Evolutionary conservation across 805 yeast species (phyloP).

Genomic region (Starmerella davenportii): DNA sequence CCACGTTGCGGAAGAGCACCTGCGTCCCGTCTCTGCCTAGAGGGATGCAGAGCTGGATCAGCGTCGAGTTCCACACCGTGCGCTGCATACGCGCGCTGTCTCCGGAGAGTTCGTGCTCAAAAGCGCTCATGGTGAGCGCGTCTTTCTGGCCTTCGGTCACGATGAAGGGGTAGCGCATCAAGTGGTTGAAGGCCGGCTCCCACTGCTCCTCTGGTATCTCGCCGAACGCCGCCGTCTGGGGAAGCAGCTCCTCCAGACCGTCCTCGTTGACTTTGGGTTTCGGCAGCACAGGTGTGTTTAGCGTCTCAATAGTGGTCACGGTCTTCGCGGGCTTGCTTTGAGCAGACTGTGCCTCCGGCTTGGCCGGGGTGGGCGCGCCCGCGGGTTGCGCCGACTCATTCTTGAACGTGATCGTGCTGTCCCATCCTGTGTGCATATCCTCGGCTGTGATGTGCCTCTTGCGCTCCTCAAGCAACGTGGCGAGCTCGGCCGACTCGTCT

Average conservation of each 20-base stretch:
- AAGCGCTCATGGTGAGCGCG: slow-evolving; percentile 80
- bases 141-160: slow-evolving; percentile 76
- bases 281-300: slow-evolving; percentile 17
- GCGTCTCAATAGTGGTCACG: slow-evolving; percentile 21
- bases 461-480: slow-evolving; percentile 51
- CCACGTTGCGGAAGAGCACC: slow-evolving; percentile 48
- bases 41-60: slow-evolving; percentile 49
- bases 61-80: slow-evolving; percentile 61
- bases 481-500: slow-evolving; percentile 47
- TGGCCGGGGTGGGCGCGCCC: slow-evolving; percentile 14
- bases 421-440: slow-evolving; percentile 83
- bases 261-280: slow-evolving; percentile 15
- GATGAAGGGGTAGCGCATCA: slow-evolving; percentile 42
- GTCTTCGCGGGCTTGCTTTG: slow-evolving; percentile 10
- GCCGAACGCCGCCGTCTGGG: slow-evolving; percentile 51
- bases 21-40: slow-evolving; percentile 33
- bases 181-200: slow-evolving; percentile 32
- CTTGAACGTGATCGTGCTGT: slow-evolving; percentile 48
- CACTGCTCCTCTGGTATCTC: slow-evolving; percentile 34
- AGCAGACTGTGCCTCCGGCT: slow-evolving; percentile 15
- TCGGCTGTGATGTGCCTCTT: slow-evolving; percentile 66
- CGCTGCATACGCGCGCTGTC: slow-evolving; percentile 38
- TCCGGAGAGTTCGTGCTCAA: slow-evolving; percentile 58
- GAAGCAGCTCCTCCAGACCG: slow-evolving; percentile 27
- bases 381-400: slow-evolving; percentile 11